Conservation (phyloP, 352 stramenopile species). For the Pythium dissotocum region DNA sequence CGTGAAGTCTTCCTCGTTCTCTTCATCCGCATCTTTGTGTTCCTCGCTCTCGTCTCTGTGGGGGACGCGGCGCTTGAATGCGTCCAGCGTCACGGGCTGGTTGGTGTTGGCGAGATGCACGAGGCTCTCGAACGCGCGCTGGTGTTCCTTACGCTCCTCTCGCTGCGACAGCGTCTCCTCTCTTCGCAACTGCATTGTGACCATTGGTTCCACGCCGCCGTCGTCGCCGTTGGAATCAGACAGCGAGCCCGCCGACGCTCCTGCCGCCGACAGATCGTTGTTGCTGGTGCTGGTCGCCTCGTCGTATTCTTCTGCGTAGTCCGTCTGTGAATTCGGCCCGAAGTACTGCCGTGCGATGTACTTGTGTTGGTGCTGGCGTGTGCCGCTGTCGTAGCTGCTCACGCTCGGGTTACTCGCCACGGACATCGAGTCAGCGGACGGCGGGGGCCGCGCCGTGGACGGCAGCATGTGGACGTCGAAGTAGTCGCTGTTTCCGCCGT, state of each 20-base stretch:
- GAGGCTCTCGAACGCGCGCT: conserved; percentile 50
- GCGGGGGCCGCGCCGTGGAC: conserved; percentile 5
- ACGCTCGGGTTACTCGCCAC: conserved; percentile 47
- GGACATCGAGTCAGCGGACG: conserved; percentile 31
- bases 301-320: not conserved
- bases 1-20: conserved; percentile 55
- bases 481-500: conserved; percentile 11
- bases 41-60: conserved; percentile 77
- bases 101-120: conserved; percentile 59
- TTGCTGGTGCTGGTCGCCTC: not conserved
- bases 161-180: conserved; percentile 31
- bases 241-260: not conserved
- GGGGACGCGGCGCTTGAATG: conserved; percentile 38
- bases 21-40: conserved; percentile 54
- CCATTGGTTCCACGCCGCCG: not conserved
- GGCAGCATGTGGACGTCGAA: conserved; percentile 10
- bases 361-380: conserved; percentile 42
- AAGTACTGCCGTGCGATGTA: conserved; percentile 52
- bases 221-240: not conserved
- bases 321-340: conserved; percentile 21
- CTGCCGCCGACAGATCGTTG: not conserved
- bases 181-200: not conserved
- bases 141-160: conserved; percentile 43
- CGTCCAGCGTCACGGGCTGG: conserved; percentile 48
- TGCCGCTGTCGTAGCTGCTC: conserved; percentile 54